Conservation (phyloP, 164 flowering plant species). For the Umbilicus rupestris region DNA sequence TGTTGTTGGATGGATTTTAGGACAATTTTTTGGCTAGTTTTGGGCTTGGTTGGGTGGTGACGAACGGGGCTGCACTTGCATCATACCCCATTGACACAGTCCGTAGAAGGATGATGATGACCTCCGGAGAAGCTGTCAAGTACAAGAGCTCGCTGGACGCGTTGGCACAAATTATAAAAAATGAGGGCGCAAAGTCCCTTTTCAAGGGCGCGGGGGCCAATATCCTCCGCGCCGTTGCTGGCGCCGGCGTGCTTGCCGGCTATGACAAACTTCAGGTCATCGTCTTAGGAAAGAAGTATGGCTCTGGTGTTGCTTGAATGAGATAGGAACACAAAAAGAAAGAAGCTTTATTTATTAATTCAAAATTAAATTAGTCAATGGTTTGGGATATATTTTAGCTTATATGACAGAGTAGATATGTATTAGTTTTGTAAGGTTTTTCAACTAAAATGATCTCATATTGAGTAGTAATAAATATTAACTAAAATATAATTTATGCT, state of each 20-base stretch:
- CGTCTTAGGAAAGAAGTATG: background rate
- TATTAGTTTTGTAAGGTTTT: no score
- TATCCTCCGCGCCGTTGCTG: constrained; percentile 5
- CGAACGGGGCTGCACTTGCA: background rate
- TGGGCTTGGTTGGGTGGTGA: background rate
- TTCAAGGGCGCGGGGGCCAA: constrained; percentile 5
- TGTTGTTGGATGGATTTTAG: background rate
- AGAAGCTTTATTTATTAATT: no score
- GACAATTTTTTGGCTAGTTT: background rate
- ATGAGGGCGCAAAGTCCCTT: constrained; percentile 3
- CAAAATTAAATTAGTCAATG: no score
- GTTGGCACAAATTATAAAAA: background rate
- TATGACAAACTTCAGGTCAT: constrained; percentile 1
- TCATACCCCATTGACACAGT: constrained; percentile 7
- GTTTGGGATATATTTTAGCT: no score
- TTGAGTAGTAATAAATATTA: no score
- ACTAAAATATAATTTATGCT: no score
- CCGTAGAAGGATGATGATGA: constrained; percentile 8
- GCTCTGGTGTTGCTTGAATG: background rate
- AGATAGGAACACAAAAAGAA: no score
- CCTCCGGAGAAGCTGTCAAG: constrained; percentile 8
- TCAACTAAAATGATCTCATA: no score
- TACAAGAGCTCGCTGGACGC: constrained; percentile 6
- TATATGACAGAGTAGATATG: no score
- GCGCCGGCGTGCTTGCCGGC: constrained; percentile 3